Conservation (phyloP, 306 rosid genomes). For the Corylus heterophylla region DNA sequence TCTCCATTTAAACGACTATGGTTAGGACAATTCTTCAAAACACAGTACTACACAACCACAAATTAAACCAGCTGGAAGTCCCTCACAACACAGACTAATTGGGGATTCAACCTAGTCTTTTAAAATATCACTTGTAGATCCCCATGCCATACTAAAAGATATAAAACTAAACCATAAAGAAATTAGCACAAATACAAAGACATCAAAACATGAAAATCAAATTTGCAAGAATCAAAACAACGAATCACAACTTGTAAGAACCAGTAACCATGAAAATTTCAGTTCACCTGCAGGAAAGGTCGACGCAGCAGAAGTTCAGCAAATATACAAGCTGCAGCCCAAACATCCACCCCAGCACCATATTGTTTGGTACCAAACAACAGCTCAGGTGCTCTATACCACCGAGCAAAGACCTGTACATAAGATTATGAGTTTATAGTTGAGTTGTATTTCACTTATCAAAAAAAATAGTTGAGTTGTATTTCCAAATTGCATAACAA, state of each 20-base stretch:
- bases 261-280: conserved; percentile 8
- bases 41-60: too few relatives aligned
- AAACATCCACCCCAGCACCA: conserved; percentile 95
- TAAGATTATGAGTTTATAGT: conserved; percentile 13
- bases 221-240: background rate
- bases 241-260: conserved; percentile 4
- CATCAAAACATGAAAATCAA: background rate
- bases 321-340: conserved; percentile 98
- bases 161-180: background rate
- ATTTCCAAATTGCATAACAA: background rate
- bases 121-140: too few relatives aligned
- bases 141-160: background rate
- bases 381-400: conserved; percentile 99
- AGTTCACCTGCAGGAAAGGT: conserved; percentile 86
- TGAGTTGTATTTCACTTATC: background rate
- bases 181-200: background rate
- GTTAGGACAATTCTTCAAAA: too few relatives aligned
- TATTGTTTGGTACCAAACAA: conserved; percentile 93
- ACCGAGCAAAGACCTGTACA: conserved; percentile 87
- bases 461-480: background rate
- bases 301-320: conserved; percentile 92
- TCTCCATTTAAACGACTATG: too few relatives aligned
- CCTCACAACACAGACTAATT: too few relatives aligned
- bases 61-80: too few relatives aligned
- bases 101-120: too few relatives aligned